Conservation (phyloP, 208 protist genomes). For the Leptomonas seymouri region DNA sequence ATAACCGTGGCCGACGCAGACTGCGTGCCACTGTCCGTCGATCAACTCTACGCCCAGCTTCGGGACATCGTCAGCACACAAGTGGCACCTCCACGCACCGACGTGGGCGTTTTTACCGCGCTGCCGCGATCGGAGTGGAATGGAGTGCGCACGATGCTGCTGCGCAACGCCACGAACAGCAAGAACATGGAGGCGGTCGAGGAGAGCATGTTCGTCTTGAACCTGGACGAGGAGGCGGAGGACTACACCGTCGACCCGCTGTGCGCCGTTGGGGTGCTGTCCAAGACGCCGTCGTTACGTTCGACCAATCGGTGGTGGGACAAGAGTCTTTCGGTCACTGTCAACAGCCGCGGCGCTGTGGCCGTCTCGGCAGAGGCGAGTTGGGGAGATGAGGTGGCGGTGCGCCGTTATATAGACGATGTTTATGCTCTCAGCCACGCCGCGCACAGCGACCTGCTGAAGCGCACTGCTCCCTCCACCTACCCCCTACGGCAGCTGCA, state of each 20-base stretch:
- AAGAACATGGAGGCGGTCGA: constrained; percentile 69
- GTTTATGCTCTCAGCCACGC: constrained; percentile 63
- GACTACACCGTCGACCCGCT: constrained; percentile 40
- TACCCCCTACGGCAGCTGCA: constrained; percentile 47
- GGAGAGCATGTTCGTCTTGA: constrained; percentile 84
- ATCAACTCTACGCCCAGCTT: constrained; percentile 82
- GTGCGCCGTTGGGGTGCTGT: constrained; percentile 31
- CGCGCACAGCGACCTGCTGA: constrained; percentile 27
- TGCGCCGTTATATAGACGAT: constrained; percentile 72
- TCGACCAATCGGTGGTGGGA: constrained; percentile 87
- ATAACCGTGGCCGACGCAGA: constrained; percentile 78
- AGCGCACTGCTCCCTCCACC: constrained; percentile 30
- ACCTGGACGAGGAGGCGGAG: constrained; percentile 65
- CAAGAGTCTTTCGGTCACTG: constrained; percentile 85
- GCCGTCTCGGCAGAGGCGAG: constrained; percentile 77
- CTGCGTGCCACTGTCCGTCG: constrained; percentile 61
- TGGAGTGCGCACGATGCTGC: constrained; percentile 47
- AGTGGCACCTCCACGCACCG: constrained; percentile 35
- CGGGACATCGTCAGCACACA: constrained; percentile 59
- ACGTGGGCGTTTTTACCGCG: constrained; percentile 69
- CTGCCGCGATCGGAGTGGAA: constrained; percentile 76
- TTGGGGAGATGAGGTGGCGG: constrained; percentile 72
- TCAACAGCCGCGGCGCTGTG: constrained; percentile 53
- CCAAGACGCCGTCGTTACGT: constrained; percentile 40
- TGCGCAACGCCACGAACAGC: constrained; percentile 61